Percentiles rank a stretch among this genome's conserved stretches.
These are phyloP conservation scores for Ceratocystiopsis minuta DNA, from an alignment of 2,329 filamentous ascomycete genomes.

Conservation along the genomic window DNA sequence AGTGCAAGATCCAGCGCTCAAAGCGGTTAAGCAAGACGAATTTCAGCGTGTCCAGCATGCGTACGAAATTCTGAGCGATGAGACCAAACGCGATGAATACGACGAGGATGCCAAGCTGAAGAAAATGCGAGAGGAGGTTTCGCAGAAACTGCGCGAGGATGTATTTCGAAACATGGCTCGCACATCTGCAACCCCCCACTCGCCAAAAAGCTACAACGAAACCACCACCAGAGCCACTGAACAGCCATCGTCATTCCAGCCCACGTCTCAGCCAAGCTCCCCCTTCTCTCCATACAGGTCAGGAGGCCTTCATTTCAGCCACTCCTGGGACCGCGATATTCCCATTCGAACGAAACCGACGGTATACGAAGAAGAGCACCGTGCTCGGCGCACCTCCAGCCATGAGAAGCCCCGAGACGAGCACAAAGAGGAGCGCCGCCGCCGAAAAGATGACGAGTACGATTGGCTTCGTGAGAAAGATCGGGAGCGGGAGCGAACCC, in stretches of 20 bases:
- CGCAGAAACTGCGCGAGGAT: conserved; percentile 35
- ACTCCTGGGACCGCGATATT: conserved; percentile 32
- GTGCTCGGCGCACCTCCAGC: conserved; percentile 27
- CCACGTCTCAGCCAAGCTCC: conserved; percentile 14
- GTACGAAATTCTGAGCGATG: conserved; percentile 77
- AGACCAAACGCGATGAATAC: conserved; percentile 53
- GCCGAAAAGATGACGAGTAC: conserved; percentile 14
- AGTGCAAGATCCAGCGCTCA: conserved; percentile 58
- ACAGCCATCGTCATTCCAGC: conserved; percentile 24
- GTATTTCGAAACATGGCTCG: conserved; percentile 24
- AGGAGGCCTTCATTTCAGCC: conserved; percentile 19
- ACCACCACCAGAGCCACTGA: conserved; percentile 34
- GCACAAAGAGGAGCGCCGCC: conserved; percentile 13
- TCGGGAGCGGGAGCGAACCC: conserved; percentile 15
- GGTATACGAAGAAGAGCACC: conserved; percentile 24
- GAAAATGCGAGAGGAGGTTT: conserved; percentile 39
- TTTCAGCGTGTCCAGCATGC: conserved; percentile 88
- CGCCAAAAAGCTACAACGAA: conserved; percentile 18
- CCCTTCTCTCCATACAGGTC: conserved; percentile 15
- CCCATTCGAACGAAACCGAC: conserved; percentile 15
- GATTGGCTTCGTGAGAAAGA: conserved; percentile 16
- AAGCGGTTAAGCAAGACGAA: conserved; percentile 63
- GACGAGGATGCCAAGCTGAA: conserved; percentile 56
- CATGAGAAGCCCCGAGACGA: conserved; percentile 19
- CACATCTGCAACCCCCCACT: conserved; percentile 23